Percentiles rank a stretch among this genome's conserved stretches.
phyloP scores from a whole-genome alignment of 495 filamentous ascomycete species.

The Bathelium albidoporum region DNA sequence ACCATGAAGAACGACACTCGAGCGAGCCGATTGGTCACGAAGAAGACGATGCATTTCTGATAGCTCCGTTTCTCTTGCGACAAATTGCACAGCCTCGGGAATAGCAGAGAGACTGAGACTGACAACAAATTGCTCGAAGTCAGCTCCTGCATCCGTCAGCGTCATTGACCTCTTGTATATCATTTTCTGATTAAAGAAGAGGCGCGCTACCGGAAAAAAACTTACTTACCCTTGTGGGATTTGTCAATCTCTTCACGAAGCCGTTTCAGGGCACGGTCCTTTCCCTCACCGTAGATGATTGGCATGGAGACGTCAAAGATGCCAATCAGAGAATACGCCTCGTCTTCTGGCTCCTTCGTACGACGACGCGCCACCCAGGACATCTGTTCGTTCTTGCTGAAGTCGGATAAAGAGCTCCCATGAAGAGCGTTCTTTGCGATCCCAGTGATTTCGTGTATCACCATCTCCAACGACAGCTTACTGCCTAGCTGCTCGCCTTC shows the following conservation, averaged over 20 bases:
- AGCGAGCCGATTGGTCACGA: conserved; percentile 4
- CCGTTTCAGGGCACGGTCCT: conserved; percentile 16
- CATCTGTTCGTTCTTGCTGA: conserved; percentile 20
- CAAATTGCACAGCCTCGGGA: conserved; percentile 16
- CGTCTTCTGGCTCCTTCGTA: conserved; percentile 23
- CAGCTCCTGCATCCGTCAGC: conserved; percentile 11
- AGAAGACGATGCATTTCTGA: conserved; percentile 15
- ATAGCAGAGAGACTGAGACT: conserved; percentile 9
- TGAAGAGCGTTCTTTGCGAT: not conserved
- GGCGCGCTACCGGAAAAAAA: not conserved
- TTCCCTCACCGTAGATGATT: conserved; percentile 24
- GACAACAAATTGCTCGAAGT: conserved; percentile 15
- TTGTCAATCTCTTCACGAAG: conserved; percentile 26
- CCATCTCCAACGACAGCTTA: not conserved
- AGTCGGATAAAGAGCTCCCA: not conserved
- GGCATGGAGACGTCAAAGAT: conserved; percentile 26
- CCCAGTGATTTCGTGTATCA: not conserved
- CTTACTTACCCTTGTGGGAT: conserved; percentile 6
- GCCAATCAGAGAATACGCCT: conserved; percentile 25
- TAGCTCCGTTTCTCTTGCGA: conserved; percentile 17
- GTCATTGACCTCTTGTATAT: not conserved
- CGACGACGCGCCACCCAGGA: conserved; percentile 21
- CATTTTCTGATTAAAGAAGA: not conserved
- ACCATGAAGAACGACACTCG: conserved; percentile 5
- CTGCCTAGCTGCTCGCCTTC: not conserved